phyloP scores from a whole-genome alignment of 495 filamentous ascomycete species.

The Penicillium salamii region DNA sequence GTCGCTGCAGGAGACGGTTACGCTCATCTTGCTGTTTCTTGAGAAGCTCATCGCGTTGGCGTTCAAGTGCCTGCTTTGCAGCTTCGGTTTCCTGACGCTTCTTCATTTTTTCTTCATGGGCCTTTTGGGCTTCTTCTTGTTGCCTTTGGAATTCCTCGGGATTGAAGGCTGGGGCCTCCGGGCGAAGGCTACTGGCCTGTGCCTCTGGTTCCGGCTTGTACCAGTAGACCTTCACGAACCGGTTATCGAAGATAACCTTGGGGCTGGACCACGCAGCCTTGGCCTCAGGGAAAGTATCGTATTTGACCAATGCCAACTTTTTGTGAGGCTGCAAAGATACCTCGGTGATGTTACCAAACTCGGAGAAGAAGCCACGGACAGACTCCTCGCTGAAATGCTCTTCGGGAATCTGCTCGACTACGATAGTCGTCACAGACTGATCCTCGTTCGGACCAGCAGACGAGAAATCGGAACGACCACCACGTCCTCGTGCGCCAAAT shows the following conservation, averaged over 20 bases:
- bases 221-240: conserved; percentile 99
- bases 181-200: conserved; percentile 24
- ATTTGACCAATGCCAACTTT: conserved; percentile 79
- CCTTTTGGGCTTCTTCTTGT: conserved; percentile 76
- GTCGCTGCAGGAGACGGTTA: conserved; percentile 60
- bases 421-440: conserved; percentile 72
- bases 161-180: conserved; percentile 55
- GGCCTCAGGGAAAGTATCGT: conserved; percentile 66
- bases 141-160: conserved; percentile 72
- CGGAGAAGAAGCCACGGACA: conserved; percentile 78
- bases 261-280: conserved; percentile 84
- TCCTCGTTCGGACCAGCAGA: conserved; percentile 72
- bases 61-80: conserved; percentile 69
- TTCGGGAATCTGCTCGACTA: conserved; percentile 90
- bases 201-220: conserved; percentile 60
- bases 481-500: conserved; percentile 48
- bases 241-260: conserved; percentile 93
- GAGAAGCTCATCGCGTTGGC: conserved; percentile 69
- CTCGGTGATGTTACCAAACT: conserved; percentile 75
- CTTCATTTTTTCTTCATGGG: conserved; percentile 70
- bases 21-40: conserved; percentile 76
- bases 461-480: conserved; percentile 67
- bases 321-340: conserved; percentile 75
- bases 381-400: conserved; percentile 74
- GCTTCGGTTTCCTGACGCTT: conserved; percentile 73